These are phyloP conservation scores for Lizonia empirigonia DNA, from an alignment of 2,329 filamentous ascomycete genomes.

Conservation along the genomic window DNA sequence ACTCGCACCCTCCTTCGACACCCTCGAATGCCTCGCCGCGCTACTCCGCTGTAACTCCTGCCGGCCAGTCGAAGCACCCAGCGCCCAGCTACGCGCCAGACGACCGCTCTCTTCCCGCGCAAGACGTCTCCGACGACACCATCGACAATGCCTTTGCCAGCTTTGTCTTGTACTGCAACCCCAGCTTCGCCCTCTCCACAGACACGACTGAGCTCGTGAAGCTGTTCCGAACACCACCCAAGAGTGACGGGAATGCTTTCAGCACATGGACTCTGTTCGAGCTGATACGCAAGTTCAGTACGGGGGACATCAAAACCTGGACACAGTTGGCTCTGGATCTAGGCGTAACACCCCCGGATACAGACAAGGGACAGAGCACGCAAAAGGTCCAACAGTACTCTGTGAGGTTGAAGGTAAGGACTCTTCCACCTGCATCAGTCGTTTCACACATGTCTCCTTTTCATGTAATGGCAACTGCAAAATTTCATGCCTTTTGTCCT, in stretches of 20 bases:
- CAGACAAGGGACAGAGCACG: conserved; percentile 82
- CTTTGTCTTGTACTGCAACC: conserved; percentile 93
- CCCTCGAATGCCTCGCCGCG: conserved; percentile 48
- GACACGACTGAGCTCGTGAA: conserved; percentile 75
- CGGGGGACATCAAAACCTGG: conserved; percentile 90
- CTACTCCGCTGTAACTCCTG: conserved; percentile 45
- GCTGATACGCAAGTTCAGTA: conserved; percentile 77
- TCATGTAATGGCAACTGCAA: background rate
- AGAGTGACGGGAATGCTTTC: conserved; percentile 86
- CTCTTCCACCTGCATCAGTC: background rate
- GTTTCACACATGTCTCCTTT: background rate
- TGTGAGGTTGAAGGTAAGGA: conserved; percentile 79
- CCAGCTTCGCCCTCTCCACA: conserved; percentile 70
- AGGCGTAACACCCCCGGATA: conserved; percentile 84
- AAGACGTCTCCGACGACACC: conserved; percentile 69
- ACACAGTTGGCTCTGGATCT: conserved; percentile 82
- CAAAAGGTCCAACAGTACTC: conserved; percentile 97
- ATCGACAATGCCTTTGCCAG: conserved; percentile 82
- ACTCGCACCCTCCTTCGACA: conserved; percentile 44
- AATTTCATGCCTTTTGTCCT: background rate
- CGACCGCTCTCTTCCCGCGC: conserved; percentile 67
- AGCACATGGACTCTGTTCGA: conserved; percentile 77
- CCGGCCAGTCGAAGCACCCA: conserved; percentile 43
- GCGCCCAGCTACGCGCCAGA: conserved; percentile 45
- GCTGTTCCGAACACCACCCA: conserved; percentile 78